A percentile compares a stretch with the other conserved stretches of the same genome.
Evolutionary conservation across 345 rosid species (phyloP).

Genomic region (Excoecaria cochinchinensis): DNA sequence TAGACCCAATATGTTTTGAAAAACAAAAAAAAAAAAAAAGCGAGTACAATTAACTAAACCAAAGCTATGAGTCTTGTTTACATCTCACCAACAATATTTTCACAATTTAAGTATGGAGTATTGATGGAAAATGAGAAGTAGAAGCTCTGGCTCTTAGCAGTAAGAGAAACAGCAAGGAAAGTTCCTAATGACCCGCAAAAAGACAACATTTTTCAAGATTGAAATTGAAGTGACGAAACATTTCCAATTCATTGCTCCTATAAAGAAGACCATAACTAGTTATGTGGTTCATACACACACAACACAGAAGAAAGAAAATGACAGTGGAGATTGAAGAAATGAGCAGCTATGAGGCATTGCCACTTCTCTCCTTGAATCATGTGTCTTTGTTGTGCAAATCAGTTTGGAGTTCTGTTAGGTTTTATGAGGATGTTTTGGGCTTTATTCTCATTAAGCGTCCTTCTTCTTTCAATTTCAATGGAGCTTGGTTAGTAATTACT

Average conservation of each 20-base stretch:
- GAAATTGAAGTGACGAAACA: constrained; percentile 16
- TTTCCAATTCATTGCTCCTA: neutral
- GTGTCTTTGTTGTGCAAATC: constrained; percentile 53
- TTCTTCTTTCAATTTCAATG: constrained; percentile 62
- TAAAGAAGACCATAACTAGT: constrained; percentile 8
- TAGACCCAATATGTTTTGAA: too few relatives aligned
- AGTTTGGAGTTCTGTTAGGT: constrained; percentile 41
- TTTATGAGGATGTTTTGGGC: constrained; percentile 51
- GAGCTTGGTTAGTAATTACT: constrained; percentile 31
- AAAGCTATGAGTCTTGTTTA: too few relatives aligned
- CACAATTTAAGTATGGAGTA: too few relatives aligned
- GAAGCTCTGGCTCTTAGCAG: neutral
- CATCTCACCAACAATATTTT: too few relatives aligned
- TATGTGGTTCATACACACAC: neutral
- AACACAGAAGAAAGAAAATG: neutral
- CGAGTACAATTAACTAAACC: too few relatives aligned
- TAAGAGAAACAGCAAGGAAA: constrained; percentile 38
- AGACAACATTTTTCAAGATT: neutral
- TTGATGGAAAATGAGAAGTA: too few relatives aligned
- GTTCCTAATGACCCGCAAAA: constrained; percentile 22
- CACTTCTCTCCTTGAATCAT: constrained; percentile 52
- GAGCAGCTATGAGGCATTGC: constrained; percentile 39
- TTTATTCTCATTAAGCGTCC: constrained; percentile 59
- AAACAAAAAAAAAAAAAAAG: too few relatives aligned
- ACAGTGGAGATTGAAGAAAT: constrained; percentile 33